Conservation (phyloP, 805 yeast genomes). For the Zygosaccharomyces rouxii region DNA sequence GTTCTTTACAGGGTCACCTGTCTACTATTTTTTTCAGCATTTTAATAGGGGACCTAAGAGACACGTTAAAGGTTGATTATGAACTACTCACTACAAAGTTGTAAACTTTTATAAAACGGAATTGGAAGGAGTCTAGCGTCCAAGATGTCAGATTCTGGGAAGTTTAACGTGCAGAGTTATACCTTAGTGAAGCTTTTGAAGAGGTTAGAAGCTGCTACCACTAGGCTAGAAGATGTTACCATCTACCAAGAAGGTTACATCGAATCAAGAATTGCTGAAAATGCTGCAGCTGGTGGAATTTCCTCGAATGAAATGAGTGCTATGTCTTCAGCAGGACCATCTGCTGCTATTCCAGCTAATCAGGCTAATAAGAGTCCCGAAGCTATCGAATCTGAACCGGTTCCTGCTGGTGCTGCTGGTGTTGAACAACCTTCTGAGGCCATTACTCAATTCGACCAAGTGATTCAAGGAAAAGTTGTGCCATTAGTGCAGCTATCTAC, state of each 20-base stretch:
- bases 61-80: neutral
- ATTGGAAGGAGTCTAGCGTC: neutral
- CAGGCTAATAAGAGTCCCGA: neutral
- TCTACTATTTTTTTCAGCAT: neutral
- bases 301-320: slow-evolving; percentile 19
- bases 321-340: slow-evolving; percentile 11
- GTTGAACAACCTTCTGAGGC: slow-evolving; percentile 36
- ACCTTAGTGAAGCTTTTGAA: slow-evolving; percentile 76
- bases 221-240: slow-evolving; percentile 86
- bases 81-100: neutral
- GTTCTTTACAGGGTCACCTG: neutral
- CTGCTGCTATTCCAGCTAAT: slow-evolving; percentile 13
- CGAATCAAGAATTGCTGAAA: slow-evolving; percentile 32
- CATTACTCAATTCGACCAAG: slow-evolving; percentile 49
- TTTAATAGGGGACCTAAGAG: slow-evolving; percentile 1
- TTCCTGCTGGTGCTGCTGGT: slow-evolving; percentile 6
- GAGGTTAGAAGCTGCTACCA: slow-evolving; percentile 88
- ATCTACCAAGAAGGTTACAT: slow-evolving; percentile 63
- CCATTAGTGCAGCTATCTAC: slow-evolving; percentile 50
- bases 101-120: no score
- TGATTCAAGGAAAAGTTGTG: slow-evolving; percentile 48
- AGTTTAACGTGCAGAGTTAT: slow-evolving; percentile 60
- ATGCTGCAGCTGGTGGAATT: slow-evolving; percentile 15
- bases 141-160: slow-evolving; percentile 17
- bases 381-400: slow-evolving; percentile 13